phyloP scores from a whole-genome alignment of 2,329 filamentous ascomycete species.

The Calonectria honghensis region DNA sequence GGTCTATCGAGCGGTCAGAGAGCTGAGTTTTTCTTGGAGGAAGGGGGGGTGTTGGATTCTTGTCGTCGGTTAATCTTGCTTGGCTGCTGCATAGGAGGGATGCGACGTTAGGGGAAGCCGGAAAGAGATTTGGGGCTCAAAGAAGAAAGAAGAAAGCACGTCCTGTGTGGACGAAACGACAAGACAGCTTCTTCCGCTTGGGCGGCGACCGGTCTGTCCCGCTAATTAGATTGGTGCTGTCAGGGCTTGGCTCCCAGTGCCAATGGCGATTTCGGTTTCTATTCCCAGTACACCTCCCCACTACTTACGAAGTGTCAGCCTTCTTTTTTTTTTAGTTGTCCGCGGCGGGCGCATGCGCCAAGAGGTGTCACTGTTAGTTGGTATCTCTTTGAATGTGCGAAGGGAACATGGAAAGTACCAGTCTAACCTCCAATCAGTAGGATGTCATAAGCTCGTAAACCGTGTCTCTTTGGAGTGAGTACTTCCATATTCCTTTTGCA shows the following conservation, averaged over 20 bases:
- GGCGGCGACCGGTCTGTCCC: conserved; percentile 1
- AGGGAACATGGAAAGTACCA: too few species aligned
- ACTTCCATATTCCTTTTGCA: too few species aligned
- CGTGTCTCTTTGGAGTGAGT: too few species aligned
- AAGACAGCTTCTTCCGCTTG: too few species aligned
- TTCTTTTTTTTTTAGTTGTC: conserved; percentile 15
- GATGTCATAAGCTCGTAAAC: too few species aligned
- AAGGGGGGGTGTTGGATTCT: too few species aligned
- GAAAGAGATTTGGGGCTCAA: neutral
- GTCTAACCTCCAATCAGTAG: too few species aligned
- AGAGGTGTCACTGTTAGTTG: neutral
- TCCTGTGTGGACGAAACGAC: neutral
- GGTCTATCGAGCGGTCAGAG: conserved; percentile 1
- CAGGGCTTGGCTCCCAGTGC: neutral
- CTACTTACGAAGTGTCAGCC: neutral
- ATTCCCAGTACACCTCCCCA: conserved; percentile 12
- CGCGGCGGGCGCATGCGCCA: neutral
- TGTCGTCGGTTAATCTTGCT: neutral
- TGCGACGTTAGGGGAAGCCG: neutral
- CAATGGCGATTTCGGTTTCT: conserved; percentile 18
- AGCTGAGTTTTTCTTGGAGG: neutral
- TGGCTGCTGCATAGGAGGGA: neutral
- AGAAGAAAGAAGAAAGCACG: neutral
- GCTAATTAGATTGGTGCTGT: conserved; percentile 13
- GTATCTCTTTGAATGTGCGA: neutral